Evolutionary conservation across 306 rosid species (phyloP).

Genomic region (Trifolium pratense): DNA sequence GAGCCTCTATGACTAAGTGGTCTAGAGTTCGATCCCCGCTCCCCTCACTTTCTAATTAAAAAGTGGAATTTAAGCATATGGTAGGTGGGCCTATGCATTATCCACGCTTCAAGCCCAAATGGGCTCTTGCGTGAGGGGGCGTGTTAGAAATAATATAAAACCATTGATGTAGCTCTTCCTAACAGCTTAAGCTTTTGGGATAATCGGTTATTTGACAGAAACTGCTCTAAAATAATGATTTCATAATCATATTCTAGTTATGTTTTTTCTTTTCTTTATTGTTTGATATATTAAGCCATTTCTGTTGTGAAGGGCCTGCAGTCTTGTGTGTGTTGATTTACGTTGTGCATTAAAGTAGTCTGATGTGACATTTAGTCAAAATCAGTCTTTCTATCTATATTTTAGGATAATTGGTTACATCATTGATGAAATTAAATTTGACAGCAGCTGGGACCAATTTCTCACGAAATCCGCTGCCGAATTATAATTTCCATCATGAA

Average conservation of each 20-base stretch:
- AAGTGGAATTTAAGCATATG: too few relatives aligned
- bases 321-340: constrained; percentile 6
- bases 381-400: constrained; percentile 18
- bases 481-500: constrained; percentile 19
- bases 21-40: too few relatives aligned
- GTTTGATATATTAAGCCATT: constrained; percentile 12
- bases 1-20: too few relatives aligned
- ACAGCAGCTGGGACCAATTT: constrained; percentile 16
- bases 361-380: constrained; percentile 25
- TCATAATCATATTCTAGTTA: constrained; percentile 36
- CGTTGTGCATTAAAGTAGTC: constrained; percentile 1
- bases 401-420: constrained; percentile 20
- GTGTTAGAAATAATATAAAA: too few relatives aligned
- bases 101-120: too few relatives aligned
- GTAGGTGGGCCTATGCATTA: too few relatives aligned
- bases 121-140: too few relatives aligned
- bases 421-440: constrained; percentile 11
- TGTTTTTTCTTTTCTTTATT: background rate
- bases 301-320: constrained; percentile 31
- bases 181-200: too few relatives aligned
- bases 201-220: too few relatives aligned
- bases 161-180: too few relatives aligned
- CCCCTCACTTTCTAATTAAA: too few relatives aligned
- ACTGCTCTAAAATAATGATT: constrained; percentile 39
- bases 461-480: background rate